These are phyloP conservation scores for Suillus luteus DNA, from an alignment of 768 basidiomycete genomes.

Conservation along the genomic window DNA sequence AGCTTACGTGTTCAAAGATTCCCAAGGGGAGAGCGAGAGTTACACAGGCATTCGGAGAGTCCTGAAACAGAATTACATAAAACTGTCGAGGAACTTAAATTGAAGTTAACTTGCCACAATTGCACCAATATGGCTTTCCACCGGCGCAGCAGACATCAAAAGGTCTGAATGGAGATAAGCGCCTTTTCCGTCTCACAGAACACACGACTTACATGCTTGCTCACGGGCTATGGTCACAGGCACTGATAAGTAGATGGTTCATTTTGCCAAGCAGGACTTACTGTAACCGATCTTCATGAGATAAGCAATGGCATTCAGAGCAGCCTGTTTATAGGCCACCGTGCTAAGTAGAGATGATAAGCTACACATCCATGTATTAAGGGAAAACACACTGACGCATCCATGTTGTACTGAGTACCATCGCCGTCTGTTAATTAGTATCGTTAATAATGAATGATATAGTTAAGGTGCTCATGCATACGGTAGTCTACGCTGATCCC, in stretches of 20 bases:
- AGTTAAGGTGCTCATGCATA: constrained; percentile 33
- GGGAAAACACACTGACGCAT: constrained; percentile 49
- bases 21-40: constrained; percentile 74
- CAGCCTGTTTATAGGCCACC: constrained; percentile 80
- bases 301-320: constrained; percentile 74
- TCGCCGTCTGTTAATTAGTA: constrained; percentile 52
- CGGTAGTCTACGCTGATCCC: constrained; percentile 74
- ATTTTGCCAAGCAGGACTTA: constrained; percentile 35
- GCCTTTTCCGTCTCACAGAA: neutral
- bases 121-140: constrained; percentile 72
- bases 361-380: neutral
- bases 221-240: constrained; percentile 56
- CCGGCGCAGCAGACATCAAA: constrained; percentile 66
- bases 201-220: constrained; percentile 58
- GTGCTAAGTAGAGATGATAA: constrained; percentile 42
- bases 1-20: constrained; percentile 69
- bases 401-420: constrained; percentile 78
- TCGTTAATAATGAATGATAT: constrained; percentile 8
- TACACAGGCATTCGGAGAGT: constrained; percentile 78
- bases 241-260: neutral
- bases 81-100: neutral
- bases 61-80: constrained; percentile 36
- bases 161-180: constrained; percentile 45
- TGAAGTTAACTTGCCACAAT: constrained; percentile 51
- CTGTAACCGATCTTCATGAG: constrained; percentile 72